Evolutionary conservation across 1,284 basidiomycete species (phyloP).

Genomic region (Cystobasidiaceae sp.): DNA sequence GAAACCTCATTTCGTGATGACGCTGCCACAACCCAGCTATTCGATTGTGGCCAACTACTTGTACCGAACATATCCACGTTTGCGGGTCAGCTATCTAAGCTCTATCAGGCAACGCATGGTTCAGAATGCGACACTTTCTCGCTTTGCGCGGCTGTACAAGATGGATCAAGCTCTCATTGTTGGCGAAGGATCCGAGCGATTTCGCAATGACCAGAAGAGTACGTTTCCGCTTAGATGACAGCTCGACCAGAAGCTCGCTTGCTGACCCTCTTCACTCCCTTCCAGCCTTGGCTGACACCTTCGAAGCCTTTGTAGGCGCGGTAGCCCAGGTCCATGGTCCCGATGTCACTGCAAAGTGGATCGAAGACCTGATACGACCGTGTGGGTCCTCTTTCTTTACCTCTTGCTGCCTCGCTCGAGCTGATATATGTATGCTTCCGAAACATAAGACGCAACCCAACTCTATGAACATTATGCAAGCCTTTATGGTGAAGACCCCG

Average conservation of each 20-base stretch:
- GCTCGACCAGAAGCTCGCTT: background rate
- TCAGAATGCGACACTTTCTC: constrained; percentile 24
- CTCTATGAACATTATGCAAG: constrained; percentile 24
- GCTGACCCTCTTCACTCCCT: background rate
- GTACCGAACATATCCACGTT: constrained; percentile 17
- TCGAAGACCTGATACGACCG: constrained; percentile 25
- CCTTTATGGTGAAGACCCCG: constrained; percentile 1
- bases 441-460: constrained; percentile 25
- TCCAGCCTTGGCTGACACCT: constrained; percentile 22
- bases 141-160: constrained; percentile 27
- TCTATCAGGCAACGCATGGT: constrained; percentile 24
- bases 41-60: constrained; percentile 30
- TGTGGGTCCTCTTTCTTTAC: background rate
- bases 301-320: constrained; percentile 29
- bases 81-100: constrained; percentile 30
- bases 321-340: constrained; percentile 24
- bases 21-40: constrained; percentile 16
- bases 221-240: background rate
- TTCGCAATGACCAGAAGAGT: constrained; percentile 25
- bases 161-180: constrained; percentile 30
- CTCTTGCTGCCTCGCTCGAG: no score
- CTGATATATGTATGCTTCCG: no score
- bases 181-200: constrained; percentile 7
- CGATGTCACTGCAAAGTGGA: constrained; percentile 10
- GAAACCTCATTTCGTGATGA: background rate